phyloP scores from a whole-genome alignment of 257 asterid genomes.

The Salvia splendens region DNA sequence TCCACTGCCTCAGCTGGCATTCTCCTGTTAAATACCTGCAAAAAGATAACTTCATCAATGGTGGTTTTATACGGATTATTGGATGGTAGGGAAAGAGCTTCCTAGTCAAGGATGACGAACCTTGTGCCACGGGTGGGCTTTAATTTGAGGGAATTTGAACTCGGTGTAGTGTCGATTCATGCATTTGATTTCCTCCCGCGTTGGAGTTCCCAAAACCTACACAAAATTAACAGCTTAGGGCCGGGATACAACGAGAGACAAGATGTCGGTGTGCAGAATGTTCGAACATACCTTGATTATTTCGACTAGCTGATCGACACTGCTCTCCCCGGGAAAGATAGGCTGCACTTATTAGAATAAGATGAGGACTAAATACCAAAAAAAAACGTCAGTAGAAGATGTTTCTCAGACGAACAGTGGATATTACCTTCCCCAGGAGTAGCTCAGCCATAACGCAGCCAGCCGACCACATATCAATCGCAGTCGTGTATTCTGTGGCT shows the following conservation, averaged over 20 bases:
- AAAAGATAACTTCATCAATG: constrained; percentile 15
- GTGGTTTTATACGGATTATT: background rate
- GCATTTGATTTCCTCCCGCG: constrained; percentile 92
- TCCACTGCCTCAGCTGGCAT: constrained; percentile 86
- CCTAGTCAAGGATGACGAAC: constrained; percentile 38
- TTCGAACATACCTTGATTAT: constrained; percentile 62
- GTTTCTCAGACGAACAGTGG: constrained; percentile 1
- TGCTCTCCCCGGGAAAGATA: constrained; percentile 91
- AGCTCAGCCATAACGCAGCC: constrained; percentile 98
- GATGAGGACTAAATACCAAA: background rate
- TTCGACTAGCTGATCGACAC: constrained; percentile 90
- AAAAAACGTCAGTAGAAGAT: background rate
- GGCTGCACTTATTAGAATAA: constrained; percentile 54
- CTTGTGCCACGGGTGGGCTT: constrained; percentile 98
- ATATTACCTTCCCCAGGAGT: constrained; percentile 71
- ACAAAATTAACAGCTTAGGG: background rate
- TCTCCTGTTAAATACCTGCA: constrained; percentile 70
- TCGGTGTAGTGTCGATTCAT: constrained; percentile 90
- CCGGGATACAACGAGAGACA: background rate
- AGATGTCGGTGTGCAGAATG: background rate
- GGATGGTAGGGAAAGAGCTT: background rate
- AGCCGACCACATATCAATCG: constrained; percentile 95
- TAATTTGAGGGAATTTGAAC: constrained; percentile 86
- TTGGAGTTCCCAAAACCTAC: constrained; percentile 87
- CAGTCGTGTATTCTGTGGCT: constrained; percentile 87